Percentiles rank a stretch among this genome's conserved stretches.
Evolutionary conservation across 768 basidiomycete species (phyloP).

Genomic region (Mrakia gelida): DNA sequence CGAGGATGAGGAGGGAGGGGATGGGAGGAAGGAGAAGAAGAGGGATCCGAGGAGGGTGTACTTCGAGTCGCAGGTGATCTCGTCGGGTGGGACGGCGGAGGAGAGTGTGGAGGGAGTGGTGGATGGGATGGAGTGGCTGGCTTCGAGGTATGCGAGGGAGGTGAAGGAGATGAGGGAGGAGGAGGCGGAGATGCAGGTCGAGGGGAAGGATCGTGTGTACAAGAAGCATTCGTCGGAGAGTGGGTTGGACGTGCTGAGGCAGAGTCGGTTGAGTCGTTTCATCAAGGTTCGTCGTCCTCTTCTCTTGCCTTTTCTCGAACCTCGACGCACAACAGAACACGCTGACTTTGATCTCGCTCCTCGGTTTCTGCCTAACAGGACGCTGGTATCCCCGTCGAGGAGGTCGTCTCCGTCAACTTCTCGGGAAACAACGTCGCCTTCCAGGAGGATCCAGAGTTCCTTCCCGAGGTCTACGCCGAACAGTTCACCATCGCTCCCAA

Average conservation of each 20-base stretch:
- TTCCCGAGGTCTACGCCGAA: constrained; percentile 76
- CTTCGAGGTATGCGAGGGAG: constrained; percentile 65
- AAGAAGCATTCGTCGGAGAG: constrained; percentile 22
- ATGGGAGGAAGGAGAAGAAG: constrained; percentile 10
- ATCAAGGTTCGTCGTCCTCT: constrained; percentile 24
- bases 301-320: not conserved
- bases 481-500: constrained; percentile 55
- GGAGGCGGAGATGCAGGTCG: constrained; percentile 38
- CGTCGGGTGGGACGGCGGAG: constrained; percentile 54
- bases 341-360: not conserved
- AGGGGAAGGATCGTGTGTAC: constrained; percentile 38
- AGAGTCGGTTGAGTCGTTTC: constrained; percentile 28
- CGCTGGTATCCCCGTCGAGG: constrained; percentile 74
- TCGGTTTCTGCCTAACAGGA: constrained; percentile 52
- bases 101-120: constrained; percentile 76
- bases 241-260: constrained; percentile 20
- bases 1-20: constrained; percentile 43
- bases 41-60: constrained; percentile 63
- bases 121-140: constrained; percentile 86
- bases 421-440: constrained; percentile 55
- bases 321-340: not conserved
- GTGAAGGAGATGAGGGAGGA: constrained; percentile 57
- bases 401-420: constrained; percentile 41
- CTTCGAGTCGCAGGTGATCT: constrained; percentile 64
- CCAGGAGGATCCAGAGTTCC: constrained; percentile 72